Conservation (phyloP, 148 eudicot genomes). For the Fagopyrum tataricum region DNA sequence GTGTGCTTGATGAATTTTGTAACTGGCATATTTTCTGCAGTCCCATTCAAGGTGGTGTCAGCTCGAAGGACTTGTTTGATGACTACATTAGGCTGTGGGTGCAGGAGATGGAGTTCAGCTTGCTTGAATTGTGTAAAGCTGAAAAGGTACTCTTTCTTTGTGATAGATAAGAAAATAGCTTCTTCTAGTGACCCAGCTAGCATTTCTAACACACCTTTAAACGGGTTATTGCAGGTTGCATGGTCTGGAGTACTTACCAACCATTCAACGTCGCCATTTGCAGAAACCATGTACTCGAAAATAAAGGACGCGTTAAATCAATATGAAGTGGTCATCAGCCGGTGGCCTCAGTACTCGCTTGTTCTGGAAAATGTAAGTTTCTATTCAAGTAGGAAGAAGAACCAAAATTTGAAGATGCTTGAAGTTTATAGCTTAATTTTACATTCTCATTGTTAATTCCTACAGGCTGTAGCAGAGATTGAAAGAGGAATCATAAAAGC, state of each 20-base stretch:
- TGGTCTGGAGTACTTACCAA: conserved; percentile 70
- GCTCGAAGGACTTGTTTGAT: conserved; percentile 55
- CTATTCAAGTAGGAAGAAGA: background rate
- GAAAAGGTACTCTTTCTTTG: conserved; percentile 50
- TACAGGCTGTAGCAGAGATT: conserved; percentile 71
- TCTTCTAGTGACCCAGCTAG: background rate
- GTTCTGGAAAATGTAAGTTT: conserved; percentile 69
- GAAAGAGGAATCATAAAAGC: conserved; percentile 84
- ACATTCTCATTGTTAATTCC: background rate
- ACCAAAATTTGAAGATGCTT: background rate
- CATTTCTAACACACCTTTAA: background rate
- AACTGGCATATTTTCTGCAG: conserved; percentile 25
- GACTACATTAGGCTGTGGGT: conserved; percentile 82
- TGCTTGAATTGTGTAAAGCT: conserved; percentile 73
- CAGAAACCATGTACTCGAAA: conserved; percentile 66
- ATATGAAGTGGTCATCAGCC: conserved; percentile 69
- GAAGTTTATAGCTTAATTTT: background rate
- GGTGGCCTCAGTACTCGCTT: conserved; percentile 84
- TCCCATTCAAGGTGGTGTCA: conserved; percentile 62
- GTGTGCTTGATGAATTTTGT: background rate
- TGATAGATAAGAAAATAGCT: background rate
- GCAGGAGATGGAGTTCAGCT: conserved; percentile 64
- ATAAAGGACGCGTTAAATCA: conserved; percentile 45
- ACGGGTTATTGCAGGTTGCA: conserved; percentile 38
- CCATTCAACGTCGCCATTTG: conserved; percentile 81